Base-by-base conservation (phyloP, 1,139 yeast species). In the Yarrowia galli region DNA sequence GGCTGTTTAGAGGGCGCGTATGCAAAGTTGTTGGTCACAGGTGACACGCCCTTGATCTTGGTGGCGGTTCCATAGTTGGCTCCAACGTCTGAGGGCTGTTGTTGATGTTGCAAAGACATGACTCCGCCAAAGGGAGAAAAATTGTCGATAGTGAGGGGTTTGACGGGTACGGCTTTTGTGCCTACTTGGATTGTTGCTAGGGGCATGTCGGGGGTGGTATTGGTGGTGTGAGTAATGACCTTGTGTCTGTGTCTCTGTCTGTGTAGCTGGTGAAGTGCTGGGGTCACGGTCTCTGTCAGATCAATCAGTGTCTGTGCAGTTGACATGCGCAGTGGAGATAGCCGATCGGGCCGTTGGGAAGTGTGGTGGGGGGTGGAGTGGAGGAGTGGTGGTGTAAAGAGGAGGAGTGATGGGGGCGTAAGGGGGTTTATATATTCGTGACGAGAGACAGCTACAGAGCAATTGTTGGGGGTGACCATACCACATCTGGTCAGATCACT, bases 31-130 rank as follows among this genome's bases (percentile, higher is more conserved):
- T 89, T 89, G 13, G 79, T 78, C 2, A 90, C 81, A 1, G 92
- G 89, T 3, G 95, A 87, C 12, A 92, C 96, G 71, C 88, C 83
- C 72, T 85, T 86, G 64, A 91, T 78, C 74, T 92, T 93, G 6
- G 85, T 81, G 0, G 98, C 98, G 2, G 98, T 92, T n/a, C 98
- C 98, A 74, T 93, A 92, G 77, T 93, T 93, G 8, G 97, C 98
- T 25, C 83, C 80, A 16, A 86, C 79, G 75, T 87, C 72, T 67
- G 77, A 69, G 74, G 79, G 75, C 16, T 22, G 36, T 12, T 51
- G 76, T 72, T 86, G 87, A 71, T 86, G 85, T 67, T 79, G 79
- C 3, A 89, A 84, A 8, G 89, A 85, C 54, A 87, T 81, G 22
- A 87, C 81, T 10, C 83, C 79, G 1, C 91, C 91, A 72, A 79